phyloP scores from a whole-genome alignment of 371 early-diverging fungal genomes.

The Sporodiniella umbellata region DNA sequence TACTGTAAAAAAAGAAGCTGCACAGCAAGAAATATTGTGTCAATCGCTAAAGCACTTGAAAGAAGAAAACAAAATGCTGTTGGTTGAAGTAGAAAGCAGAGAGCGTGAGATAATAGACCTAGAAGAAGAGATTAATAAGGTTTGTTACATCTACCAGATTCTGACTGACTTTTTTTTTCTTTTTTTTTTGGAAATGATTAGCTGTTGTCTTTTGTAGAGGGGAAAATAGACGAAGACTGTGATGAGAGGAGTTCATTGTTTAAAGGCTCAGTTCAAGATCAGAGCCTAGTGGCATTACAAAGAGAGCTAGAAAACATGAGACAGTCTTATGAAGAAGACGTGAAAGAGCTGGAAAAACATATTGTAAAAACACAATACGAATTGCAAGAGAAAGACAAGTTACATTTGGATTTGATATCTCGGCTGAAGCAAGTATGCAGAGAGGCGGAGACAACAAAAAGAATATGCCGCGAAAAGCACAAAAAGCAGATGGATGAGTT shows the following conservation, averaged over 20 bases:
- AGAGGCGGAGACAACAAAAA: background rate
- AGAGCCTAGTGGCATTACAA: background rate
- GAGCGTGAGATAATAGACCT: constrained; percentile 32
- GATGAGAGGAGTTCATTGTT: no score
- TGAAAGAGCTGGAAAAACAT: constrained; percentile 21
- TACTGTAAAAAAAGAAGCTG: no score
- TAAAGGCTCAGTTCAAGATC: constrained; percentile 5
- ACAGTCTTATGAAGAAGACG: constrained; percentile 3
- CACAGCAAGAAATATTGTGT: background rate
- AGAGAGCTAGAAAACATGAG: background rate
- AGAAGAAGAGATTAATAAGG: constrained; percentile 35
- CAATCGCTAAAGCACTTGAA: constrained; percentile 9
- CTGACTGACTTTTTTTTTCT: no score
- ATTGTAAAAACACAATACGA: constrained; percentile 3
- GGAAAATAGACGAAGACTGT: no score
- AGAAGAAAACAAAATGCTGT: constrained; percentile 17
- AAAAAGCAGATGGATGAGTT: constrained; percentile 26
- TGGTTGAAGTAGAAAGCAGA: constrained; percentile 25
- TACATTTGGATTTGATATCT: constrained; percentile 13
- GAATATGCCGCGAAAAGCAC: constrained; percentile 14
- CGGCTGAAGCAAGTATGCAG: constrained; percentile 8
- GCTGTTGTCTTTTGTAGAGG: no score
- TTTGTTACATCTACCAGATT: no score
- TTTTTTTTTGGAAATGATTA: no score
- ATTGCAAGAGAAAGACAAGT: constrained; percentile 11